A percentile compares a stretch with the other conserved stretches of the same genome.
These are phyloP conservation scores for Cicer chorassanicum DNA, from an alignment of 306 rosid species.

Conservation along the genomic window DNA sequence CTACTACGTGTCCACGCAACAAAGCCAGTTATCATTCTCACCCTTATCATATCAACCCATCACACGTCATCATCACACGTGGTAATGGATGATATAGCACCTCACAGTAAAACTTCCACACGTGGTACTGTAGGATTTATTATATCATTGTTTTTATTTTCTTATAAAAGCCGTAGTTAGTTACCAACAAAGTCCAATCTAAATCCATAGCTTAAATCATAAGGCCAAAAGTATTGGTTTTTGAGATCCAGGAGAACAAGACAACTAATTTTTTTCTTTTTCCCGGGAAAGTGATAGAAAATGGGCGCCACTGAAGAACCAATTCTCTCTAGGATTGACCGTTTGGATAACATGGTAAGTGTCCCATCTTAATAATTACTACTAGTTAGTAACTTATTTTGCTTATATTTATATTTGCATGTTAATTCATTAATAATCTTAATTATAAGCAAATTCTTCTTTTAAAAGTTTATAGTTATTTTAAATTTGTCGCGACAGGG, in stretches of 20 bases:
- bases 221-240: neutral
- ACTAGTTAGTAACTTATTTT: neutral
- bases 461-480: too few species aligned
- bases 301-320: conserved; percentile 61
- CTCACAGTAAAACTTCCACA: conserved; percentile 34
- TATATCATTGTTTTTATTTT: neutral
- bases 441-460: too few species aligned
- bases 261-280: conserved; percentile 28
- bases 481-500: too few species aligned
- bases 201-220: neutral
- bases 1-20: conserved; percentile 17
- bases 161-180: neutral
- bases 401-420: conserved; percentile 23
- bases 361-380: neutral
- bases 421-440: too few species aligned
- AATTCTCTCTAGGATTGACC: conserved; percentile 70
- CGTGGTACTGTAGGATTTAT: conserved; percentile 33
- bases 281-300: conserved; percentile 48
- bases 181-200: neutral
- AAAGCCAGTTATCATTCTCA: neutral
- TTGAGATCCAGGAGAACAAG: neutral
- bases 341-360: conserved; percentile 72
- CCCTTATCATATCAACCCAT: neutral
- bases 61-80: conserved; percentile 50
- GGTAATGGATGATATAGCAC: neutral